phyloP scores from a whole-genome alignment of 2,329 filamentous ascomycete genomes.

The Plectosphaerella plurivora region DNA sequence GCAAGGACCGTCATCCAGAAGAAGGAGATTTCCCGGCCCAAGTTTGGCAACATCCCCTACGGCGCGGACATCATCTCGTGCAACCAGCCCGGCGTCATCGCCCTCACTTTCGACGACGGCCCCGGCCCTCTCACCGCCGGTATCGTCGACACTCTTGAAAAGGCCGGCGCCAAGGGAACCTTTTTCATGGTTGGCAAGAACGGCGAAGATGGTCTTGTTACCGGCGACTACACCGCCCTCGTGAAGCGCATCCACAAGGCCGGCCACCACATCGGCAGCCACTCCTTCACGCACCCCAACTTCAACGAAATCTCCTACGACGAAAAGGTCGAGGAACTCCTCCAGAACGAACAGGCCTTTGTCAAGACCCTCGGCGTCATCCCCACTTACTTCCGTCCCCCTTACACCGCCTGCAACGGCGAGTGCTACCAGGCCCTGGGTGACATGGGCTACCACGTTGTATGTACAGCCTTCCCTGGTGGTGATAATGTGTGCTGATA shows the following conservation, averaged over 20 bases:
- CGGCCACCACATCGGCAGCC: constrained; percentile 44
- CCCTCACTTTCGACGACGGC: constrained; percentile 33
- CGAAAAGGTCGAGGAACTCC: constrained; percentile 32
- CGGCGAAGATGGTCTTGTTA: constrained; percentile 25
- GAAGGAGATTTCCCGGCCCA: constrained; percentile 13
- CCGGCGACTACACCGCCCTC: constrained; percentile 29
- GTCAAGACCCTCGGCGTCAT: constrained; percentile 35
- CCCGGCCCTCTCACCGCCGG: constrained; percentile 26
- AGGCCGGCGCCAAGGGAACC: constrained; percentile 25
- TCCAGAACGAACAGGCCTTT: constrained; percentile 39
- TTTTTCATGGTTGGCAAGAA: constrained; percentile 31
- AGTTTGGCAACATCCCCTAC: constrained; percentile 23
- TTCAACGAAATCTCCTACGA: constrained; percentile 27
- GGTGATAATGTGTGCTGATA: background rate
- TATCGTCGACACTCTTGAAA: constrained; percentile 29
- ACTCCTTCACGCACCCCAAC: constrained; percentile 44
- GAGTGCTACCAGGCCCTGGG: constrained; percentile 18
- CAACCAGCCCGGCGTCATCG: constrained; percentile 23
- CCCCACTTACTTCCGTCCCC: constrained; percentile 43
- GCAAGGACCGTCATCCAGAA: constrained; percentile 4
- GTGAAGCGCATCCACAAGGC: constrained; percentile 37
- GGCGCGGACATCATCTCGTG: constrained; percentile 27
- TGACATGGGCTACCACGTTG: constrained; percentile 28
- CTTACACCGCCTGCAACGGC: constrained; percentile 22
- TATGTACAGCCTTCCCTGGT: constrained; percentile 8